These are phyloP conservation scores for Lasiodiplodia citricola DNA, from an alignment of 2,329 filamentous ascomycete genomes.

Conservation along the genomic window DNA sequence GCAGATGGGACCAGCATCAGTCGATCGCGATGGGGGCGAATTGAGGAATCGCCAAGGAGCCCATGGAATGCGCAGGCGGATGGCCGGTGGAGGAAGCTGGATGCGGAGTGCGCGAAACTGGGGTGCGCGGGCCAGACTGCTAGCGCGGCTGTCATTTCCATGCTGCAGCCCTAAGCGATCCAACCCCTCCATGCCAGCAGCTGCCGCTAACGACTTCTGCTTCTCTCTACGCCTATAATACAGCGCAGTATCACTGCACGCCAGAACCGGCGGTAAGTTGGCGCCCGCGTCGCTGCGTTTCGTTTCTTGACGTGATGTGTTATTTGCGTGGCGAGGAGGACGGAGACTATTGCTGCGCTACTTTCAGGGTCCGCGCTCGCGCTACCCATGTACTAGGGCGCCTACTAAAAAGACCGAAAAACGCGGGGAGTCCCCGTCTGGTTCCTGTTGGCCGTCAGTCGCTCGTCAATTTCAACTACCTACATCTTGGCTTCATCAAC, in stretches of 20 bases:
- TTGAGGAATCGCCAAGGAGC: not conserved
- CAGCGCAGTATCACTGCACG: not conserved
- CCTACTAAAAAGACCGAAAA: not conserved
- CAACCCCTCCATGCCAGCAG: not conserved
- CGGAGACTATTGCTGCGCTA: not conserved
- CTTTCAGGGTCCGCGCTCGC: not conserved
- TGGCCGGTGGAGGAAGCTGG: not conserved
- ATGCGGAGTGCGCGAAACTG: not conserved
- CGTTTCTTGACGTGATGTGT: not conserved
- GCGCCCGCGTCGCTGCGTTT: not conserved
- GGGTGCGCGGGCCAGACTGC: not conserved
- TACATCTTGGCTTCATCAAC: not conserved
- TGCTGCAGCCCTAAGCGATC: not conserved
- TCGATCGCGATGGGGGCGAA: not conserved
- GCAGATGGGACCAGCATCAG: not conserved
- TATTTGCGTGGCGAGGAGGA: not conserved
- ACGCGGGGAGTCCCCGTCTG: conserved; percentile 1
- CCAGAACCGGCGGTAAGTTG: not conserved
- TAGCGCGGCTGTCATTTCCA: not conserved
- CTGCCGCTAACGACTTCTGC: not conserved
- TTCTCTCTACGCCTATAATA: not conserved
- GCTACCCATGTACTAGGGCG: not conserved
- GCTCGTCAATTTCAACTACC: not conserved
- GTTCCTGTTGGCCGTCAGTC: not conserved
- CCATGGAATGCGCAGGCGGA: not conserved